Percentiles rank a stretch among this genome's conserved stretches.
phyloP scores from a whole-genome alignment of 2,329 filamentous ascomycete genomes.

The Ascochyta koolunga region DNA sequence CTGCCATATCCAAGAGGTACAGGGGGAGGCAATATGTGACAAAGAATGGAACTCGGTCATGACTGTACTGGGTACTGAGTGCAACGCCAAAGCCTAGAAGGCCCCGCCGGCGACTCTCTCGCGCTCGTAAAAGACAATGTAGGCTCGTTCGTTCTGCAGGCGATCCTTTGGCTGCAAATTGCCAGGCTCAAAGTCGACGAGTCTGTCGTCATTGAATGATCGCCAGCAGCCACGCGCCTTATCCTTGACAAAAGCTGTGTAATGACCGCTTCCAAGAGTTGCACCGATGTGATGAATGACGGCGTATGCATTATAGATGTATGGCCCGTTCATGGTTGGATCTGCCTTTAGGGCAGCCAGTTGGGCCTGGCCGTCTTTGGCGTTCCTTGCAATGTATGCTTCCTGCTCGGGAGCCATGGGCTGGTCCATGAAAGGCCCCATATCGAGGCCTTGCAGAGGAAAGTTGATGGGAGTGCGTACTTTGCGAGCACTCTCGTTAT shows the following conservation, averaged over 20 bases:
- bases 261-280: slow-evolving; percentile 76
- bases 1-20: slow-evolving; percentile 1
- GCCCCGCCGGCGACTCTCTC: slow-evolving; percentile 43
- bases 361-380: slow-evolving; percentile 34
- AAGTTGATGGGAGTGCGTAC: slow-evolving; percentile 75
- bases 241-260: slow-evolving; percentile 68
- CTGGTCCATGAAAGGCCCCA: slow-evolving; percentile 65
- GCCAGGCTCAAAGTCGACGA: slow-evolving; percentile 63
- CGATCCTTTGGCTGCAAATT: slow-evolving; percentile 56
- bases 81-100: slow-evolving; percentile 19
- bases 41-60: slow-evolving; percentile 8
- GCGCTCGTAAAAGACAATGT: slow-evolving; percentile 68
- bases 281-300: slow-evolving; percentile 78
- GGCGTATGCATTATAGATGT: slow-evolving; percentile 83
- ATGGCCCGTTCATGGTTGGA: slow-evolving; percentile 60
- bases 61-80: neutral
- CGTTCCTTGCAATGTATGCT: slow-evolving; percentile 43
- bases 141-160: slow-evolving; percentile 67
- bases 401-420: slow-evolving; percentile 48
- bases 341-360: slow-evolving; percentile 47
- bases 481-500: slow-evolving; percentile 66
- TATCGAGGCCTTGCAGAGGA: slow-evolving; percentile 72
- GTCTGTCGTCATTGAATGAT: slow-evolving; percentile 62
- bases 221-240: slow-evolving; percentile 62
- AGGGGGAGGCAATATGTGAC: slow-evolving; percentile 7